Base-by-base conservation (phyloP, 345 rosid genomes). In the Cochlearia excelsa region DNA sequence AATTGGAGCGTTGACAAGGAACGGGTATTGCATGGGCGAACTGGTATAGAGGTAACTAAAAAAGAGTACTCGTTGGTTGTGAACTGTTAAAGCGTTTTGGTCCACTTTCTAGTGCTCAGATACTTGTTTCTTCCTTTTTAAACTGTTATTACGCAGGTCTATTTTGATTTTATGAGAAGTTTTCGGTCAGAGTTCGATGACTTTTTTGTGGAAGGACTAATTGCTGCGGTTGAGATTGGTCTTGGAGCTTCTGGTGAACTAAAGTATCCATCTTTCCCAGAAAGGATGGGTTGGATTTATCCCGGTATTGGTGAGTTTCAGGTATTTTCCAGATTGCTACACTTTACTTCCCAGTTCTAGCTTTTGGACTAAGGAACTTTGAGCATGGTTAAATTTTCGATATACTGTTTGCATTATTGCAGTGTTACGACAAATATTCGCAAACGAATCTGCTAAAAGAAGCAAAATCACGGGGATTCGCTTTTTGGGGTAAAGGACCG, bases 221-320 rank as follows among this genome's bases (percentile, higher is more conserved):
- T 91, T 66, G 57, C 88, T 72, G 86, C 87, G 1, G 54, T 91
- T 56, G 98, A 91, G 76, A 79, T 91, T 75, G 95, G 98, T 66
- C 83, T 91, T 75, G 96, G 98, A 76, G 77, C 95, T 26, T 83
- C 87, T 57, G 96, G 96, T 54, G 96, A 91, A 61, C 76, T 91
- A 51, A 88, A 74, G 81, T 91, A 84, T 52, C 98, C 98, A 63
- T 80, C 95, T 66, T 91, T 78, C 70, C 67, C 92, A 2, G 90
- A 88, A 67, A 81, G 92, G 59, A 74, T 84, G 85, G 96, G 95
- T 39, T 91, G 98, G 98, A 82, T 83, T 65, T 88, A 82, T 68
- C 98, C 98, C 46, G 98, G 98, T 66, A 79, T 91, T 64, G 96
- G 98, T 75, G 95, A 88, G 84, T 91, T 91, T 79, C 98, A 91